These are phyloP conservation scores for Clitocybe nebularis DNA, from an alignment of 1,284 basidiomycete genomes.

Conservation along the genomic window DNA sequence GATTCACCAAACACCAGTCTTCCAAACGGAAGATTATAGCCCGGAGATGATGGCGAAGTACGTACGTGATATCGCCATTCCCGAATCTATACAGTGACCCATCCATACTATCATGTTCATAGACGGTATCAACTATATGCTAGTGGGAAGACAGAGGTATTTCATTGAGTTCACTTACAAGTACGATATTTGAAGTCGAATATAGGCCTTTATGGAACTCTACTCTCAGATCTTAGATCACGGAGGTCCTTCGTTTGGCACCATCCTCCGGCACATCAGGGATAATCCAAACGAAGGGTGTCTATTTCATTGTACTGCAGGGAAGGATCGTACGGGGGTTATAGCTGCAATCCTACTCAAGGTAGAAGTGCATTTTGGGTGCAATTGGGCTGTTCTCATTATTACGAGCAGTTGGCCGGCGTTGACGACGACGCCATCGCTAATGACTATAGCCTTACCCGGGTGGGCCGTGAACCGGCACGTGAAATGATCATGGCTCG, in stretches of 20 bases:
- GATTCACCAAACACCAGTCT: constrained; percentile 60
- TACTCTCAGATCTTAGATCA: constrained; percentile 77
- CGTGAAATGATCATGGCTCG: constrained; percentile 64
- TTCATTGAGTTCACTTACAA: background rate
- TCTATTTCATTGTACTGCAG: constrained; percentile 77
- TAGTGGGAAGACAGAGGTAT: constrained; percentile 72
- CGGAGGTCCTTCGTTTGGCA: constrained; percentile 59
- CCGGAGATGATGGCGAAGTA: constrained; percentile 79
- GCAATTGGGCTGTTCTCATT: too few species aligned
- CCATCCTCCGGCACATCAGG: constrained; percentile 64
- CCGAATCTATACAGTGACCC: constrained; percentile 6
- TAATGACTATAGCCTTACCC: constrained; percentile 70
- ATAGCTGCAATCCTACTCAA: constrained; percentile 68
- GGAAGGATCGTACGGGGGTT: constrained; percentile 79
- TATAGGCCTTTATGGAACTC: constrained; percentile 72
- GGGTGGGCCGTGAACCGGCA: constrained; percentile 72
- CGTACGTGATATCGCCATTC: constrained; percentile 36
- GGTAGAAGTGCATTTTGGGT: too few species aligned
- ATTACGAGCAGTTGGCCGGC: constrained; percentile 66
- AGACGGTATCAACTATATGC: constrained; percentile 76
- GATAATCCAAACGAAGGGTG: constrained; percentile 62
- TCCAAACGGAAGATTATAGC: constrained; percentile 71
- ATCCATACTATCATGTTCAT: constrained; percentile 19
- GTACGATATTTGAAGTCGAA: background rate
- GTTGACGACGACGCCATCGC: constrained; percentile 61